These are phyloP conservation scores for Cercospora sp. DNA, from an alignment of 2,329 filamentous ascomycete genomes.

Conservation along the genomic window DNA sequence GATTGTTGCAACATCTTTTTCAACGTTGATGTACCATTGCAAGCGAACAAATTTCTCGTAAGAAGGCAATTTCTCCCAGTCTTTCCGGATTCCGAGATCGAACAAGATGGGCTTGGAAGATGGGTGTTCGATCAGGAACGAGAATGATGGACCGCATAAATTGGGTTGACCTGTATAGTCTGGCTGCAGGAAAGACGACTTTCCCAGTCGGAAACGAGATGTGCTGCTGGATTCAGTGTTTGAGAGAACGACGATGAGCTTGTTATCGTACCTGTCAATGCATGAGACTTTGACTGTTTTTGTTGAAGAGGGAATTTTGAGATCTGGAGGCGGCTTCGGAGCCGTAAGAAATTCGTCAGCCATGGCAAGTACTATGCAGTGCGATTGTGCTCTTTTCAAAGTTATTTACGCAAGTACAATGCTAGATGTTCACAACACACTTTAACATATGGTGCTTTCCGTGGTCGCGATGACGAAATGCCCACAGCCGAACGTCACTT, in stretches of 20 bases:
- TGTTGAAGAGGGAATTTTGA: slow-evolving; percentile 39
- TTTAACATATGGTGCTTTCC: background rate
- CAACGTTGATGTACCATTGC: slow-evolving; percentile 43
- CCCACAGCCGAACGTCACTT: background rate
- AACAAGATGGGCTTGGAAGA: slow-evolving; percentile 48
- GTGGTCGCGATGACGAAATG: background rate
- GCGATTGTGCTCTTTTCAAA: background rate
- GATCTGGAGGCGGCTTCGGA: slow-evolving; percentile 36
- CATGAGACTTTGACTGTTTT: slow-evolving; percentile 40
- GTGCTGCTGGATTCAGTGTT: slow-evolving; percentile 32
- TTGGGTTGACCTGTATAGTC: slow-evolving; percentile 43
- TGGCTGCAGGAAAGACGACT: slow-evolving; percentile 41
- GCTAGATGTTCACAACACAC: background rate
- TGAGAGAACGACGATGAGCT: background rate
- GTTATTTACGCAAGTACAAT: background rate
- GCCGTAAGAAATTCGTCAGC: slow-evolving; percentile 23
- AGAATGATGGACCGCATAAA: slow-evolving; percentile 46
- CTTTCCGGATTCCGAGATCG: slow-evolving; percentile 51
- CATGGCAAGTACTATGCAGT: slow-evolving; percentile 11
- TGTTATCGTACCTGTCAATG: slow-evolving; percentile 38
- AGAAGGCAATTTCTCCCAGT: slow-evolving; percentile 46
- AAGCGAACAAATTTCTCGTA: slow-evolving; percentile 36
- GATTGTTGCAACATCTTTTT: slow-evolving; percentile 48
- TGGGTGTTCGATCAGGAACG: slow-evolving; percentile 53
- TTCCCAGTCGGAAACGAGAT: slow-evolving; percentile 36